Conservation (phyloP, 1,284 basidiomycete genomes). For the Trametes sp. region DNA sequence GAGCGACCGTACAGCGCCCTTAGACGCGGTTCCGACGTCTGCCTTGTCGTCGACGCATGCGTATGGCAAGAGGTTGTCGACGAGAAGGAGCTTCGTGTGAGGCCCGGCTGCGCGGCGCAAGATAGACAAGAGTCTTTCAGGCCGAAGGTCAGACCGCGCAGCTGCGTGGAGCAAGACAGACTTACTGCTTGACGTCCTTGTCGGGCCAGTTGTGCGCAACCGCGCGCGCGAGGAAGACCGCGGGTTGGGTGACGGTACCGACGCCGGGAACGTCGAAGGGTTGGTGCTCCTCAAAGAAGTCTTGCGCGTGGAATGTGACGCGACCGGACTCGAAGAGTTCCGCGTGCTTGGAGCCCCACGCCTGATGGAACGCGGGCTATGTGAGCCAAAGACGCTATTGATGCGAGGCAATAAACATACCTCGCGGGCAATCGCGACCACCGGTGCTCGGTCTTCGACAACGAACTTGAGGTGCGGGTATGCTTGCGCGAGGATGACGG, state of each 20-base stretch:
- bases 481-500: constrained; percentile 66
- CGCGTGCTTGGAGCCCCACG: constrained; percentile 69
- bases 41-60: constrained; percentile 61
- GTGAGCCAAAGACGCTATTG: too few relatives aligned
- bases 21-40: constrained; percentile 16
- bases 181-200: constrained; percentile 50
- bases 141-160: constrained; percentile 31
- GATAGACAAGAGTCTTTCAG: constrained; percentile 20
- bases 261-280: constrained; percentile 23
- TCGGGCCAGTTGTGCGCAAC: constrained; percentile 81
- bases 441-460: constrained; percentile 72
- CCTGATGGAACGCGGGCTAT: constrained; percentile 41
- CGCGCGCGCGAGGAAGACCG: constrained; percentile 75
- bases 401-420: constrained; percentile 23
- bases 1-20: constrained; percentile 4
- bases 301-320: constrained; percentile 71
- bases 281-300: constrained; percentile 74
- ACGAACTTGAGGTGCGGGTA: constrained; percentile 64
- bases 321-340: constrained; percentile 64
- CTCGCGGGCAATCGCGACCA: constrained; percentile 65
- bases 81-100: constrained; percentile 66
- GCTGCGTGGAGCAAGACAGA: too few relatives aligned
- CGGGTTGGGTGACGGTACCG: constrained; percentile 39
- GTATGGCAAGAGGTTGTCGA: constrained; percentile 70
- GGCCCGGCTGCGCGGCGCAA: constrained; percentile 37